Evolutionary conservation across 2,329 filamentous ascomycete genomes (phyloP).

Genomic region (Ceratocystis eucalypticola): DNA sequence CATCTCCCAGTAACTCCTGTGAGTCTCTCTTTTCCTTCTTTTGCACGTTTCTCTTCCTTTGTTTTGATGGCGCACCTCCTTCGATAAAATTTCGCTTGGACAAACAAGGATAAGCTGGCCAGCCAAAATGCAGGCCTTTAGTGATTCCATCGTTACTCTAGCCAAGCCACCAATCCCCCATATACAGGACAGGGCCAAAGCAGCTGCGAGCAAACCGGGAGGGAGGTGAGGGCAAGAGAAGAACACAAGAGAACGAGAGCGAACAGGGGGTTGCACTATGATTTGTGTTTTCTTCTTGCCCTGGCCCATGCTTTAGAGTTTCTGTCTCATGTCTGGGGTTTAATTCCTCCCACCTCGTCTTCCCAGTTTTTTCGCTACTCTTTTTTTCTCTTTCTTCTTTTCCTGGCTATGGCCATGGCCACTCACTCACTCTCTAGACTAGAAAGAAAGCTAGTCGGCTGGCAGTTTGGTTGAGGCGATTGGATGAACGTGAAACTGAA

Average conservation of each 20-base stretch:
- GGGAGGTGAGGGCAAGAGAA: neutral
- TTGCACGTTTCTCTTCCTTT: neutral
- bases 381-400: neutral
- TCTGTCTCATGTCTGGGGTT: conserved; percentile 7
- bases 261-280: neutral
- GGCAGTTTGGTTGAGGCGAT: neutral
- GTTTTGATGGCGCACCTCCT: conserved; percentile 4
- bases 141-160: neutral
- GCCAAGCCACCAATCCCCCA: neutral
- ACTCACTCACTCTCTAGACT: neutral
- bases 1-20: neutral
- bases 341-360: neutral
- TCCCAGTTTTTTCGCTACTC: neutral
- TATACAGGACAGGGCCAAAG: neutral
- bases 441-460: neutral
- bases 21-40: neutral
- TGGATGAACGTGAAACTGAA: neutral
- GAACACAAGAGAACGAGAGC: neutral
- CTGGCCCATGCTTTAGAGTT: conserved; percentile 8
- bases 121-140: neutral
- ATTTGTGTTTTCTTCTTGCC: conserved; percentile 7
- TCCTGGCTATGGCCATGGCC: neutral
- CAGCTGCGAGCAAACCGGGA: neutral
- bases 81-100: conserved; percentile 10
- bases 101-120: conserved; percentile 6